Evolutionary conservation across 345 rosid species (phyloP), one percentile per base, ranked within the genome.

Genomic region (Populus ilicifolia): DNA sequence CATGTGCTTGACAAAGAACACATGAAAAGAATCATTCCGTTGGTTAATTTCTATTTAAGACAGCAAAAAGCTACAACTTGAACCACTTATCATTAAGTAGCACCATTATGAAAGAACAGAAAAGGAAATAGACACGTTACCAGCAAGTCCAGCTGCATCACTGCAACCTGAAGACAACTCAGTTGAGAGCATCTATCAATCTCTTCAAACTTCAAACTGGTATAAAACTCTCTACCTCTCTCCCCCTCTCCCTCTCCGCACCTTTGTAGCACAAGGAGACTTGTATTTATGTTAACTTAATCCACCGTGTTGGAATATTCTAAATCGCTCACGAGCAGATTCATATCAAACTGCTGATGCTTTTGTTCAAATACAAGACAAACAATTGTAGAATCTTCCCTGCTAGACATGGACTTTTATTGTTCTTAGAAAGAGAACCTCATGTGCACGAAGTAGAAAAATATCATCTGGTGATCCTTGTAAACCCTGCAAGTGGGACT

Each of bases 91-190:
- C 8, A 25, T 2, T 36, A 64, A 20, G 11, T 54, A 56, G 67
- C 38, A 69, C 5, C 39, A 39, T 10, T 25, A 69, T 30, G 64
- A 23, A 23, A 21, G 3, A 54, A 23, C 64, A 63, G n/a, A 25
- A 70, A 43, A 27, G 25, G 23, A 74, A 6, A 52, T 7, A 35
- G 56, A 72, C 6, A 35, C 6, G 48, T 39, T 67, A 89, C 92
- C 92, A 23, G 92, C 85, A 78, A 89, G 21, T 72, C 92, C 92
- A 79, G 85, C 83, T 74, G 81, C 86, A 82, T 82, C 84, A 65
- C 90, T 77, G 84, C 78, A 86, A 12, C 78, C 81, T 43, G 88
- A 41, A 77, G 81, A 72, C 16, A 74, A 23, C 59, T 29, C 82
- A 62, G 69, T 9, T 14, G 82, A 76, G 68, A 71, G 5, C 89